A percentile compares a stretch with the other conserved stretches of the same genome.
phyloP scores from a whole-genome alignment of 768 basidiomycete genomes.

The Phallus indusiatus region DNA sequence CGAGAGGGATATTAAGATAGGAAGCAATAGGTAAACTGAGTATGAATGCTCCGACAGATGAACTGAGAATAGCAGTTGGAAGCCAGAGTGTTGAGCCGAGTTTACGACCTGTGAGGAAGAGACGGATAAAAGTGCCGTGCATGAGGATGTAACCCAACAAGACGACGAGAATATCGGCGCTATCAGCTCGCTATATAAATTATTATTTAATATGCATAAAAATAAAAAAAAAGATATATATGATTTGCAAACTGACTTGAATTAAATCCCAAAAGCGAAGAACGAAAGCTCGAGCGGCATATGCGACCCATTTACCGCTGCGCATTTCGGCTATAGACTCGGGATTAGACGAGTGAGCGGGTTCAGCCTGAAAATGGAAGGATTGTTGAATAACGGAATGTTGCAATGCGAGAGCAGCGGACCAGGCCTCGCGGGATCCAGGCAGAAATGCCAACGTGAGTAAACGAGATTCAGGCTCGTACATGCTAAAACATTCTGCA shows the following conservation, averaged over 20 bases:
- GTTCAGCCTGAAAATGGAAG: conserved; percentile 44
- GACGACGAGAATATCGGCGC: conserved; percentile 91
- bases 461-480: conserved; percentile 27
- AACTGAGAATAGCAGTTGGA: conserved; percentile 63
- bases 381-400: conserved; percentile 27
- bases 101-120: conserved; percentile 80
- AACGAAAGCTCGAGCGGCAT: conserved; percentile 67
- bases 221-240: background rate
- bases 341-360: conserved; percentile 21
- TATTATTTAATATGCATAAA: background rate
- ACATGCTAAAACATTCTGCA: conserved; percentile 34
- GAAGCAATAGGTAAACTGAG: conserved; percentile 70
- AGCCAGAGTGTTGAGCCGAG: conserved; percentile 74
- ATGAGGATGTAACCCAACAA: conserved; percentile 90
- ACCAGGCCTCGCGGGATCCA: conserved; percentile 42
- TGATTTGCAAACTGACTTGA: conserved; percentile 39
- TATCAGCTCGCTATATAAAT: conserved; percentile 70
- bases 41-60: conserved; percentile 75
- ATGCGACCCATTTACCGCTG: conserved; percentile 82
- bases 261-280: conserved; percentile 80
- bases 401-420: conserved; percentile 27
- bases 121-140: conserved; percentile 89
- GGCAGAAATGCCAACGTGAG: conserved; percentile 45
- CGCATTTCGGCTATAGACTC: conserved; percentile 64
- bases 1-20: conserved; percentile 78